These are phyloP conservation scores for Chlamydomonas urium DNA, from an alignment of 139 green algal genomes.

Conservation along the genomic window DNA sequence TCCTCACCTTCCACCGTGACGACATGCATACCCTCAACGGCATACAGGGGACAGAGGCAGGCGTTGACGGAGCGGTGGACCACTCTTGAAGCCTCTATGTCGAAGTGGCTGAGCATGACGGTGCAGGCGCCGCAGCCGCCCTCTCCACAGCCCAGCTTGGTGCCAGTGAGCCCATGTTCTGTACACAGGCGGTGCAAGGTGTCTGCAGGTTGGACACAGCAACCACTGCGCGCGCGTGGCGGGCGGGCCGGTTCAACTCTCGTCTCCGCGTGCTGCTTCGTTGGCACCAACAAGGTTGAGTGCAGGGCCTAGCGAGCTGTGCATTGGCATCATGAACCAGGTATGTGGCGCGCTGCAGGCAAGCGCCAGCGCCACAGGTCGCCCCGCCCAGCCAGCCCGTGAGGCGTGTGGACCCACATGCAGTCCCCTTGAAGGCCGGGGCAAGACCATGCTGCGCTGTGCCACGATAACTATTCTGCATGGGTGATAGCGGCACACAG, in stretches of 20 bases:
- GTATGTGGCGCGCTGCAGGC: too few relatives aligned
- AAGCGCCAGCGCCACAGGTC: too few relatives aligned
- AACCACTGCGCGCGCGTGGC: too few relatives aligned
- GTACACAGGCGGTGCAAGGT: slow-evolving; percentile 5
- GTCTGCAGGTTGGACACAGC: not conserved
- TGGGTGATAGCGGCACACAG: not conserved
- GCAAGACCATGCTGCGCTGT: not conserved
- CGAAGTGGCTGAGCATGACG: slow-evolving; percentile 80
- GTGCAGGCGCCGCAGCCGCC: slow-evolving; percentile 95
- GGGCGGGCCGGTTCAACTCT: too few relatives aligned
- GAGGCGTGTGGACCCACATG: not conserved
- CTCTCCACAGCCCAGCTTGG: slow-evolving; percentile 95
- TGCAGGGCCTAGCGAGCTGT: too few relatives aligned
- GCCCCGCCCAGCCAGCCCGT: too few relatives aligned
- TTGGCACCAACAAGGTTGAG: too few relatives aligned
- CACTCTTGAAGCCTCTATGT: slow-evolving; percentile 50
- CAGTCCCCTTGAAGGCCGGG: not conserved
- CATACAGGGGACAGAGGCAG: slow-evolving; percentile 92
- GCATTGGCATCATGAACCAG: too few relatives aligned
- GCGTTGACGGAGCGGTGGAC: slow-evolving; percentile 87
- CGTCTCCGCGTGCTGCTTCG: too few relatives aligned
- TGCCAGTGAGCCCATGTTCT: slow-evolving; percentile 79
- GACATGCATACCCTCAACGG: slow-evolving; percentile 85
- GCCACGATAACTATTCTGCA: not conserved
- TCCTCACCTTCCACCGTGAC: slow-evolving; percentile 85